Conservation (phyloP, 768 basidiomycete species). For the Amanita brunnescens region DNA sequence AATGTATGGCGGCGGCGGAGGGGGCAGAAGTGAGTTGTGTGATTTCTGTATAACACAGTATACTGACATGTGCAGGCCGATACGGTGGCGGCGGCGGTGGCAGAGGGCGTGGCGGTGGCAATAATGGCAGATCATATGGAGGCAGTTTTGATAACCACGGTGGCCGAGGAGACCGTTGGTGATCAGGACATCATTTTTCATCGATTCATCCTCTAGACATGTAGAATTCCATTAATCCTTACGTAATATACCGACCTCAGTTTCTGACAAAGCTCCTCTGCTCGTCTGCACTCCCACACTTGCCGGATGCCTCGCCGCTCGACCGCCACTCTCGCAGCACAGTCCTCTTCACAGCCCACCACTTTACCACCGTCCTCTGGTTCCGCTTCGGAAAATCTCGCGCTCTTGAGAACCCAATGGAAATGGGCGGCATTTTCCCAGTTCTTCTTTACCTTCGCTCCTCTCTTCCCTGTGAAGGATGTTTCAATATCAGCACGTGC, state of each 20-base stretch:
- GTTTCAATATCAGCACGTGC: slow-evolving; percentile 53
- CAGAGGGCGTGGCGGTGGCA: slow-evolving; percentile 35
- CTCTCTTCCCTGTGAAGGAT: slow-evolving; percentile 62
- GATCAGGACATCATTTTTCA: too few relatives aligned
- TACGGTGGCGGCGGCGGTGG: slow-evolving; percentile 32
- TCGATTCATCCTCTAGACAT: not conserved
- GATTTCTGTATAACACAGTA: not conserved
- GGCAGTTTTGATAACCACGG: slow-evolving; percentile 32
- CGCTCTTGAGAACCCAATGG: slow-evolving; percentile 69
- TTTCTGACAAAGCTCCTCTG: not conserved
- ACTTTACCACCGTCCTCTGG: slow-evolving; percentile 11
- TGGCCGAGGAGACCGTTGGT: slow-evolving; percentile 25
- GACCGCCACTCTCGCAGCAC: slow-evolving; percentile 24
- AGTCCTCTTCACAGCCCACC: slow-evolving; percentile 7
- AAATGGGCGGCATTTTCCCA: slow-evolving; percentile 90
- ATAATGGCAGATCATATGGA: slow-evolving; percentile 36
- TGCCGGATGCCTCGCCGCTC: slow-evolving; percentile 55
- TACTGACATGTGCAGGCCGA: slow-evolving; percentile 17
- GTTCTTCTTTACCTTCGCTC: slow-evolving; percentile 80
- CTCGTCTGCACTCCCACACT: slow-evolving; percentile 2
- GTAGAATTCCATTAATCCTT: slow-evolving; percentile 18
- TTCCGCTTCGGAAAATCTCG: slow-evolving; percentile 30
- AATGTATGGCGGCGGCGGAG: slow-evolving; percentile 77
- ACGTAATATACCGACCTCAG: slow-evolving; percentile 11
- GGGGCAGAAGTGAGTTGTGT: slow-evolving; percentile 52